Percentiles rank a stretch among this genome's conserved stretches.
Evolutionary conservation across 2,329 filamentous ascomycete genomes (phyloP).

Genomic region (Epicoccum sorghinum): DNA sequence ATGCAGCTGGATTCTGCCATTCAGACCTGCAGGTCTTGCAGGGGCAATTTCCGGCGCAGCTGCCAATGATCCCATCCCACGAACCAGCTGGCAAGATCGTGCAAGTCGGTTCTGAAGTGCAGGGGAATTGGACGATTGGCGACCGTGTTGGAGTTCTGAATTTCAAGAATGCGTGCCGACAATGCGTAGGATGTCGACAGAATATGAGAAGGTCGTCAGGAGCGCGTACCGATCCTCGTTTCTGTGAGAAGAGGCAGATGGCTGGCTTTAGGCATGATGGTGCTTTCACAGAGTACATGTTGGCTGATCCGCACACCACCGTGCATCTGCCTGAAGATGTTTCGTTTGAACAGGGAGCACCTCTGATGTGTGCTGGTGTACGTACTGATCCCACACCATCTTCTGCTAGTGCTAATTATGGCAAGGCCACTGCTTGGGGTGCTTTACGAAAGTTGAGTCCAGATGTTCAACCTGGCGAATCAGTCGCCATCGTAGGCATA

Average conservation of each 20-base stretch:
- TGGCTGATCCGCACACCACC: slow-evolving; percentile 39
- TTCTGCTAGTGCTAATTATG: neutral
- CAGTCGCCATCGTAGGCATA: slow-evolving; percentile 80
- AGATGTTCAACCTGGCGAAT: slow-evolving; percentile 66
- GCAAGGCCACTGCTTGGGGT: slow-evolving; percentile 36
- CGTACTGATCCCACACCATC: slow-evolving; percentile 1
- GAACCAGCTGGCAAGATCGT: slow-evolving; percentile 43
- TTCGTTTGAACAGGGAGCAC: slow-evolving; percentile 38
- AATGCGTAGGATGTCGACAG: slow-evolving; percentile 29
- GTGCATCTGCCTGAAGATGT: slow-evolving; percentile 29
- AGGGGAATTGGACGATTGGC: slow-evolving; percentile 35
- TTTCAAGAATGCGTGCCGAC: slow-evolving; percentile 34
- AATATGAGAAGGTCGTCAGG: slow-evolving; percentile 14
- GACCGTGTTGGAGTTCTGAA: slow-evolving; percentile 39
- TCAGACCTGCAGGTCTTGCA: slow-evolving; percentile 35
- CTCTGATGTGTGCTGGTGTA: slow-evolving; percentile 46
- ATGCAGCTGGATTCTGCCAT: slow-evolving; percentile 38
- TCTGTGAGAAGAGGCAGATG: slow-evolving; percentile 36
- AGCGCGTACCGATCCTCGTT: slow-evolving; percentile 32
- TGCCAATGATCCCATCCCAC: slow-evolving; percentile 43
- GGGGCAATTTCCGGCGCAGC: slow-evolving; percentile 27
- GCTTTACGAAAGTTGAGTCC: slow-evolving; percentile 27
- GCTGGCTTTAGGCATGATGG: slow-evolving; percentile 41
- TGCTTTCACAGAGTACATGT: slow-evolving; percentile 42
- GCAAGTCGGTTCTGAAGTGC: slow-evolving; percentile 30